A percentile compares a stretch with the other conserved stretches of the same genome.
phyloP scores from a whole-genome alignment of 2,329 filamentous ascomycete genomes.

The Scedosporium boydii region DNA sequence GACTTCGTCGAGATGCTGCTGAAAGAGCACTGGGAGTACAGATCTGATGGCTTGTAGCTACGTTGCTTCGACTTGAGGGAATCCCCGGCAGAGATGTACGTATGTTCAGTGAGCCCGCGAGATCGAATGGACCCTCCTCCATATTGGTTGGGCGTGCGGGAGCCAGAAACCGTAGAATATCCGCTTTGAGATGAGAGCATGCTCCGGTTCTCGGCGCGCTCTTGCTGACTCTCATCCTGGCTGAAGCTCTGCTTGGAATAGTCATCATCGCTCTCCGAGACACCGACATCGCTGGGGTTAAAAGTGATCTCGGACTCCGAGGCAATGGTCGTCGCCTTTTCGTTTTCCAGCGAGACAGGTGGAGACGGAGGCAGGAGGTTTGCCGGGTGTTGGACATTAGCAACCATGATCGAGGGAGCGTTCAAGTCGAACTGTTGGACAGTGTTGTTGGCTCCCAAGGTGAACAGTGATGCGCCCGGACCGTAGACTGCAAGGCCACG shows the following conservation, averaged over 20 bases:
- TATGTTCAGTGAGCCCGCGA: slow-evolving; percentile 50
- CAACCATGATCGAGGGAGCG: slow-evolving; percentile 68
- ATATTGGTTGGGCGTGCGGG: slow-evolving; percentile 39
- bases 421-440: slow-evolving; percentile 95
- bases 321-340: slow-evolving; percentile 38
- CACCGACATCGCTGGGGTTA: slow-evolving; percentile 44
- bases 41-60: slow-evolving; percentile 30
- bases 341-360: slow-evolving; percentile 70
- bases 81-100: slow-evolving; percentile 56
- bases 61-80: slow-evolving; percentile 38
- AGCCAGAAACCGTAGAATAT: slow-evolving; percentile 45
- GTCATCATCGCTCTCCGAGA: slow-evolving; percentile 70
- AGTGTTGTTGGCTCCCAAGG: slow-evolving; percentile 75
- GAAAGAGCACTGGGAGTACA: slow-evolving; percentile 44
- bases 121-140: slow-evolving; percentile 39
- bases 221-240: not conserved
- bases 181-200: slow-evolving; percentile 55
- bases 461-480: slow-evolving; percentile 85
- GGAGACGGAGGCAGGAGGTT: slow-evolving; percentile 71
- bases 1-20: slow-evolving; percentile 40
- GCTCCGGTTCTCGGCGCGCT: slow-evolving; percentile 31
- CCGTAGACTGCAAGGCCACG: slow-evolving; percentile 81
- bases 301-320: slow-evolving; percentile 47
- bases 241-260: slow-evolving; percentile 56
- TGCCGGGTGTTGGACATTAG: slow-evolving; percentile 78